Evolutionary conservation across 1,284 basidiomycete species (phyloP).

Genomic region (Amylostereum chailletii): DNA sequence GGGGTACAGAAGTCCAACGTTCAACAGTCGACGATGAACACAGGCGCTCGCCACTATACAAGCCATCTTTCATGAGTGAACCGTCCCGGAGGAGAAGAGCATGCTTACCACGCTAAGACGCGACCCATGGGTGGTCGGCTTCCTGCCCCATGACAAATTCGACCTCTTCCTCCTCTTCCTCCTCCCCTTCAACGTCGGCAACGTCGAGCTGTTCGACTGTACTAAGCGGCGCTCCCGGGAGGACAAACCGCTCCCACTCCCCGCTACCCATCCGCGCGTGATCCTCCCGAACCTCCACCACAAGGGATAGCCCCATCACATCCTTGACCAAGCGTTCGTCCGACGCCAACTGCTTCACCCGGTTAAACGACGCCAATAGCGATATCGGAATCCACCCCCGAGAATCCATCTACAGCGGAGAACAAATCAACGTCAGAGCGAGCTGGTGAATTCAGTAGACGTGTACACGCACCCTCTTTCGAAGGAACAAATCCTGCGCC

Average conservation of each 20-base stretch:
- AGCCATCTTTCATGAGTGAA: too few species aligned
- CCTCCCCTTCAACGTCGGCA: conserved; percentile 20
- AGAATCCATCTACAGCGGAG: conserved; percentile 70
- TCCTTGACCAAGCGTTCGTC: conserved; percentile 65
- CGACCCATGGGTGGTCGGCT: background rate
- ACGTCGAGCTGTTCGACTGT: conserved; percentile 22
- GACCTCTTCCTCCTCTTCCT: conserved; percentile 49
- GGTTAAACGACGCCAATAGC: conserved; percentile 81
- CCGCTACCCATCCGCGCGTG: conserved; percentile 57
- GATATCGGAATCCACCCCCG: conserved; percentile 81
- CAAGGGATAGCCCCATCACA: conserved; percentile 56
- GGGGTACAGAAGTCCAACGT: too few species aligned
- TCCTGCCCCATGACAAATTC: conserved; percentile 24
- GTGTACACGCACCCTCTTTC: conserved; percentile 50
- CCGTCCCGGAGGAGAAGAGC: too few species aligned
- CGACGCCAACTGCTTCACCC: conserved; percentile 63
- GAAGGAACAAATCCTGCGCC: conserved; percentile 74
- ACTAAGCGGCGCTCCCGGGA: conserved; percentile 58
- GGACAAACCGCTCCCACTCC: conserved; percentile 58
- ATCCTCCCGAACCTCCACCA: conserved; percentile 67
- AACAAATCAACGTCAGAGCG: conserved; percentile 5
- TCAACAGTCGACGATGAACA: too few species aligned
- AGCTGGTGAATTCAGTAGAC: background rate
- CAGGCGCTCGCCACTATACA: too few species aligned
- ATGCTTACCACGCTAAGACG: too few species aligned